Base-by-base conservation (phyloP, 2,329 filamentous ascomycete genomes). In the Cercospora nicotianae region DNA sequence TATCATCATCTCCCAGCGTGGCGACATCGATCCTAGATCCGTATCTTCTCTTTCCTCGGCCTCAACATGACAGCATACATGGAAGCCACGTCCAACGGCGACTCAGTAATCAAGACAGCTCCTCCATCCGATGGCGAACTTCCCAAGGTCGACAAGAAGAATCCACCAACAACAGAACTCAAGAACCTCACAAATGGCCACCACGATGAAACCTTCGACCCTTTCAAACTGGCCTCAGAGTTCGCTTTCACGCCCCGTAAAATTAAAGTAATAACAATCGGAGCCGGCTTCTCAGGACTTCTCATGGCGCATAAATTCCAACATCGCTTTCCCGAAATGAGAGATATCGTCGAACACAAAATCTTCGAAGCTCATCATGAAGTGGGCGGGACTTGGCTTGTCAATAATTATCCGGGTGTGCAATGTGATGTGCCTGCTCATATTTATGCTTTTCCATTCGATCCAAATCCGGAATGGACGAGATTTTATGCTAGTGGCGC, bases 401-500 rank as follows among this genome's bases (percentile, higher is more conserved):
- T 53, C 13, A 65, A 65, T 4, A 63, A 51, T 7, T 64, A 62
- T 48, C 62, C 61, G 2, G 68, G 67, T 7, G 63, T 69, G 1
- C 57, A 60, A 28, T 65, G 63, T 18, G 68, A 67, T 18, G 58
- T 67, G 6, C 62, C 62, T 1, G 45, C 58, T 8, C 39, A 69
- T 39, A 60, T 65, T 20, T 68, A 68, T 33, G 48, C 51, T 1
- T 68, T 68, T 2, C 60, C 66, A 6, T 68, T 68, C 36, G 66
- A 61, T 61, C 57, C 66, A 3, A 68, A 70, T 30, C 66, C 66
- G n/a, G 45, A 65, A 10, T 68, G 66, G 63, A 53, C 63, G 6
- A 48, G 63, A 6, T 79, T 81, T n/a, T 82, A 80, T 60, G 77
- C 79, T 5, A 73, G 73, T 20, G 79, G 79, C 1, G 67, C 73